Evolutionary conservation across 2,329 filamentous ascomycete genomes (phyloP), one percentile per base, ranked within the genome.

Genomic region (Fusarium gaditjirri): DNA sequence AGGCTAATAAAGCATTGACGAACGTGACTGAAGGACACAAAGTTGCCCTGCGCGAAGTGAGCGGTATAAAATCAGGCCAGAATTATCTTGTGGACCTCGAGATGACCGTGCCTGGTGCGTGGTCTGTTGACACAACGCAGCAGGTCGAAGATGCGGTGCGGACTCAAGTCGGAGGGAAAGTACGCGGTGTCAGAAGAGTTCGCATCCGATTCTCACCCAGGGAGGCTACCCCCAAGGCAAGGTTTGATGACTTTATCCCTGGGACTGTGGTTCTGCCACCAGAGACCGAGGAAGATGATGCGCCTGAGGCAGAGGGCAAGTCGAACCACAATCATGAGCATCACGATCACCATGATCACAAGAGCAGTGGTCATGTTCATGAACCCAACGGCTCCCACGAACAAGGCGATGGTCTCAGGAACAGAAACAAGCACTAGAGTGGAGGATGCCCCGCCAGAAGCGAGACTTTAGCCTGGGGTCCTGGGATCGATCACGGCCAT

Each of bases 61-160:
- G 94, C 72, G 96, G 96, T 60, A 88, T 97, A 82, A 99, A 99
- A 83, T 96, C 94, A 7, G 96, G 96, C 35, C 96, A 98, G 81
- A 99, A 98, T 83, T 98, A 97, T 80, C 86, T 98, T 35, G 91
- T 98, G 75, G 96, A 98, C 76, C 81, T 99, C 12, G 95, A 97
- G 80, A 83, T 98, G 68, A 92, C 90, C 4, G 93, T 97, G 21
- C 94, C 95, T 0, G 88, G 87, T 27, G 84, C 85, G 38, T 97
- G 93, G 92, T 92, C 92, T 0, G 85, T 99, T 10, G 89, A 91
- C 58, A 88, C 92, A 60, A 89, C 91, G 12, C 86, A 89, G 41
- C 83, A 87, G 21, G 85, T 97, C 19, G 96, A 99, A 81, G 89
- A 92, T 39, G 84, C 86, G 6, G 87, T 98, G 39, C 89, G 96